Evolutionary conservation across 768 basidiomycete genomes (phyloP).

Genomic region (Russula abietina): DNA sequence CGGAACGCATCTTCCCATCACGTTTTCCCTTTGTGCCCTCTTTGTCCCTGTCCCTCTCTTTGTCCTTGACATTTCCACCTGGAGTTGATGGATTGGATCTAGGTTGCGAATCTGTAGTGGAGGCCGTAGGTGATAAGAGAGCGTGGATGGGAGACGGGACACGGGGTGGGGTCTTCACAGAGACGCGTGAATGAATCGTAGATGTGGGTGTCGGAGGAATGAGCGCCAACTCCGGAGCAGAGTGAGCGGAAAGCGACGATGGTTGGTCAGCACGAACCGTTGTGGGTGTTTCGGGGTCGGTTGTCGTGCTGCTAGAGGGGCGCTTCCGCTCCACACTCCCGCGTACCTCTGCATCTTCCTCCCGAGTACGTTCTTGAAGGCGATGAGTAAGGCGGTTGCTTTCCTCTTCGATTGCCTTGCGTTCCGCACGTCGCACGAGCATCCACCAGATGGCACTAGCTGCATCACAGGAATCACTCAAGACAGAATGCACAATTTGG

Average conservation of each 20-base stretch:
- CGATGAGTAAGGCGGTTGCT: slow-evolving; percentile 15
- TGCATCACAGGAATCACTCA: slow-evolving; percentile 87
- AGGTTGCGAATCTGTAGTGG: slow-evolving; percentile 43
- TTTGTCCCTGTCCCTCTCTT: slow-evolving; percentile 45
- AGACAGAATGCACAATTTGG: slow-evolving; percentile 91
- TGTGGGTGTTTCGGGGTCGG: slow-evolving; percentile 14
- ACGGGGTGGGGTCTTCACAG: slow-evolving; percentile 49
- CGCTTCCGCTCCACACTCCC: slow-evolving; percentile 24
- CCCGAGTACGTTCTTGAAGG: slow-evolving; percentile 9
- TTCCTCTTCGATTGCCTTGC: slow-evolving; percentile 42
- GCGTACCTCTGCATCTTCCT: slow-evolving; percentile 23
- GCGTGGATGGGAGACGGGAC: slow-evolving; percentile 34
- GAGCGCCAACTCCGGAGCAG: slow-evolving; percentile 60
- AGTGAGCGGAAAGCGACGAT: slow-evolving; percentile 32
- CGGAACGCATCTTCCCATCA: slow-evolving; percentile 61
- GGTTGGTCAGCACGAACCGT: slow-evolving; percentile 21
- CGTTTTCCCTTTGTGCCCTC: slow-evolving; percentile 45
- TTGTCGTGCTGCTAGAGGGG: slow-evolving; percentile 9
- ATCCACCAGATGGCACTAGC: slow-evolving; percentile 96
- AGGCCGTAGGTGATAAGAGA: slow-evolving; percentile 50
- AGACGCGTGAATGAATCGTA: slow-evolving; percentile 33
- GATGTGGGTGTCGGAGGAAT: slow-evolving; percentile 74
- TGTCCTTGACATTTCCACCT: slow-evolving; percentile 52
- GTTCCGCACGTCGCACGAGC: slow-evolving; percentile 74
- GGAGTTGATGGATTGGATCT: slow-evolving; percentile 70